Evolutionary conservation across 2,329 filamentous ascomycete genomes (phyloP), one percentile per base, ranked within the genome.

Genomic region (Trichoderma atrobrunneum): DNA sequence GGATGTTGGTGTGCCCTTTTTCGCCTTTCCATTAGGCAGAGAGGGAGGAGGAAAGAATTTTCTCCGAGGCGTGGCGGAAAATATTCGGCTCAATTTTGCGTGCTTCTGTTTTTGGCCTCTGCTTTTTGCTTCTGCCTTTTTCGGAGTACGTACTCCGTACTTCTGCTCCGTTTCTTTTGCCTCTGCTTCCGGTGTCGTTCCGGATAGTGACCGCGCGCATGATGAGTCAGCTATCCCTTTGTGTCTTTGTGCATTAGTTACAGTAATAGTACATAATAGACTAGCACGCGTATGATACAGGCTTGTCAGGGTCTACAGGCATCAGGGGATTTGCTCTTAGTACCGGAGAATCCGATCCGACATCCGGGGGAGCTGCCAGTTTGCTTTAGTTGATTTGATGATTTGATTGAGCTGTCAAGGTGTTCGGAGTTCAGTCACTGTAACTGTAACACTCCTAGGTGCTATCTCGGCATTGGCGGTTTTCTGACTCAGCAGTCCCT

Each of bases 1-100:
- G 71, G 57, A 68, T 78, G 77, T 78, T 78, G 75, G 77, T 80
- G 78, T 70, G 57, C 57, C 48, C 48, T 34, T 81, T 80, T 80
- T 79, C 76, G 75, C 75, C 59, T 66, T 76, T 68, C 56, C 34
- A 60, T 59, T 68, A 59, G 32, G 28, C 26, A 57, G 61, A 28
- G 61, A 48, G 61, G 57, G 66, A 70, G 79, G 79, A 80, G 78
- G 77, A 65, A 79, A 80, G 77, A 80, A 80, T 80, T 79, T 80
- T 79, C 66, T 62, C 80, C 79, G 76, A 78, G 75, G 72, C 63
- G 43, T 70, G 62, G 65, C 75, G 78, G 77, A 14, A 51, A 59
- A 69, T 51, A 28, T 18, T 71, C 74, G 73, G 73, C 64, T 67
- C 30, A 56, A 51, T 43, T 6, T 5, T 7, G 2, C 2, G 5